Conservation (phyloP, 345 rosid genomes). For the Citrus unshiu region DNA sequence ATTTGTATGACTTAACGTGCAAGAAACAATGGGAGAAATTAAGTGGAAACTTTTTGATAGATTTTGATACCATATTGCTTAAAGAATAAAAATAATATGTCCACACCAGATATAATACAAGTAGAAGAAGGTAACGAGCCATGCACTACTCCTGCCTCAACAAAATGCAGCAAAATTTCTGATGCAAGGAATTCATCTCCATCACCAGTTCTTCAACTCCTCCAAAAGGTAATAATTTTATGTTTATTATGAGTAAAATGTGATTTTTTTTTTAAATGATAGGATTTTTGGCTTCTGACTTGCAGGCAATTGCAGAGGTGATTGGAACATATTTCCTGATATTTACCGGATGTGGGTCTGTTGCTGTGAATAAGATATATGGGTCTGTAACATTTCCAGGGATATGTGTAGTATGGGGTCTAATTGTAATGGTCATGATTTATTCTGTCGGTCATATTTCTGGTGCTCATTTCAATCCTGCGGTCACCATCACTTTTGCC, state of each 20-base stretch:
- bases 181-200: background rate
- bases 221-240: slow-evolving; percentile 11
- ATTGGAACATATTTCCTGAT: slow-evolving; percentile 69
- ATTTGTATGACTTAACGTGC: background rate
- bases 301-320: slow-evolving; percentile 58
- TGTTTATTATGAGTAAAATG: too few species aligned
- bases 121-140: background rate
- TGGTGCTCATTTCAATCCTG: slow-evolving; percentile 82
- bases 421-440: slow-evolving; percentile 70
- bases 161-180: too few species aligned
- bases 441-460: slow-evolving; percentile 73
- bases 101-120: background rate
- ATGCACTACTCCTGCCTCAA: background rate
- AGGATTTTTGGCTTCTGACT: background rate
- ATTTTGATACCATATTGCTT: background rate
- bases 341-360: slow-evolving; percentile 71
- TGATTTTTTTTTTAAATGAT: too few species aligned
- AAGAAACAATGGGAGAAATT: background rate
- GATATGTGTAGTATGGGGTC: slow-evolving; percentile 53
- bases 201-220: background rate
- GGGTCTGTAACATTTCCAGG: slow-evolving; percentile 68
- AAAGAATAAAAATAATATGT: background rate
- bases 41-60: too few species aligned
- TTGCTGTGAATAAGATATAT: slow-evolving; percentile 59
- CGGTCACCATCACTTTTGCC: slow-evolving; percentile 63